Evolutionary conservation across 2,329 filamentous ascomycete species (phyloP).

Genomic region (Arachnopeziza araneosa): DNA sequence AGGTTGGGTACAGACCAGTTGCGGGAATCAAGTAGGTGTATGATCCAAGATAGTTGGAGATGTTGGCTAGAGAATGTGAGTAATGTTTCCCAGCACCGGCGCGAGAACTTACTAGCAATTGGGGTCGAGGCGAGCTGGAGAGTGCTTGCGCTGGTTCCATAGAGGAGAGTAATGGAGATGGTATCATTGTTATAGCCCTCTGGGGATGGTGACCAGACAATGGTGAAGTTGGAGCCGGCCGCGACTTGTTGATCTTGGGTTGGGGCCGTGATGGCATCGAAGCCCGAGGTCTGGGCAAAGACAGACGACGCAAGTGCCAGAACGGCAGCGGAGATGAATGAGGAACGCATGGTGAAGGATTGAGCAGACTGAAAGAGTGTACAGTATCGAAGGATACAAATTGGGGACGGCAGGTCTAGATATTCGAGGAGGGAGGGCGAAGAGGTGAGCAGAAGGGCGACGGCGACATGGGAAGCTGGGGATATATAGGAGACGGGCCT

Average conservation of each 20-base stretch:
- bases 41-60: constrained; percentile 39
- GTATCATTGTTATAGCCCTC: constrained; percentile 30
- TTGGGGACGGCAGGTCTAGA: too few relatives aligned
- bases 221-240: constrained; percentile 44
- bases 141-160: constrained; percentile 44
- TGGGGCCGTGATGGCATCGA: constrained; percentile 49
- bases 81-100: background rate
- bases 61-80: constrained; percentile 35
- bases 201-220: constrained; percentile 41
- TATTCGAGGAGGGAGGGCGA: background rate
- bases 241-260: constrained; percentile 37
- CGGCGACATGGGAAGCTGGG: background rate
- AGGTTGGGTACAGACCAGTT: constrained; percentile 44
- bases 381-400: background rate
- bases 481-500: background rate
- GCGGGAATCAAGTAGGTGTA: constrained; percentile 46
- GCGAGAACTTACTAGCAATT: constrained; percentile 46
- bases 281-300: constrained; percentile 50
- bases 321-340: constrained; percentile 13
- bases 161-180: constrained; percentile 50
- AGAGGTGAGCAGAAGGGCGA: background rate
- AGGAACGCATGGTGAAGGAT: background rate
- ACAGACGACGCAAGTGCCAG: constrained; percentile 23
- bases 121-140: constrained; percentile 32
- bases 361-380: background rate